A percentile compares a stretch with the other conserved stretches of the same genome.
phyloP scores from a whole-genome alignment of 257 asterid species.

The Leptodermis oblonga region DNA sequence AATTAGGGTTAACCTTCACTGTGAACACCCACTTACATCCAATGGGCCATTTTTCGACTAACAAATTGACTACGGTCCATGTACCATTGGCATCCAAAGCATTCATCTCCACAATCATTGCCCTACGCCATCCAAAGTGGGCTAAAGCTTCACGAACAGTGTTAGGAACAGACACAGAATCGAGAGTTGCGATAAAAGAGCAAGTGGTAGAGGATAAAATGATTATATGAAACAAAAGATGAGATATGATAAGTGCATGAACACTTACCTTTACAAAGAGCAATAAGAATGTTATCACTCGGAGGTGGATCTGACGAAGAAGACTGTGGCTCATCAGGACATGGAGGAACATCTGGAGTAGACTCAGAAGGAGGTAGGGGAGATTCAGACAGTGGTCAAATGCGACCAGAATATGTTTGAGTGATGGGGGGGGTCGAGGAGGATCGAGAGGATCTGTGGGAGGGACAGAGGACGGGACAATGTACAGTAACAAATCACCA shows the following conservation, averaged over 20 bases:
- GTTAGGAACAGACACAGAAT: too few relatives aligned
- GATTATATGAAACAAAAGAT: neutral
- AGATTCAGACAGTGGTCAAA: too few relatives aligned
- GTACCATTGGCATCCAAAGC: slow-evolving; percentile 4
- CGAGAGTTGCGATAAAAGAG: neutral
- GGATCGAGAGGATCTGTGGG: neutral
- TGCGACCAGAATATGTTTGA: too few relatives aligned
- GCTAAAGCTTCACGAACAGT: neutral
- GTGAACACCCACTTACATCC: neutral
- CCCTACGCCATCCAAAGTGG: neutral
- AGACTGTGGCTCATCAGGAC: too few relatives aligned
- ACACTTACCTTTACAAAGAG: too few relatives aligned
- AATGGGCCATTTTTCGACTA: neutral
- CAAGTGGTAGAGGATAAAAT: neutral
- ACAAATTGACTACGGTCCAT: neutral
- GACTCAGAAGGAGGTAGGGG: too few relatives aligned
- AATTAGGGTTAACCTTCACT: too few relatives aligned
- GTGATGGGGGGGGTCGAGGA: too few relatives aligned
- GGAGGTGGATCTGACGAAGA: too few relatives aligned
- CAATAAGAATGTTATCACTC: too few relatives aligned
- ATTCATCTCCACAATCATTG: neutral
- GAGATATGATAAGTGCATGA: neutral
- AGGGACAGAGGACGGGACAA: neutral
- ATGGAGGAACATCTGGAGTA: too few relatives aligned
- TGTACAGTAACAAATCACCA: neutral